Conservation (phyloP, 1,284 basidiomycete species). For the Moniliella sp. region DNA sequence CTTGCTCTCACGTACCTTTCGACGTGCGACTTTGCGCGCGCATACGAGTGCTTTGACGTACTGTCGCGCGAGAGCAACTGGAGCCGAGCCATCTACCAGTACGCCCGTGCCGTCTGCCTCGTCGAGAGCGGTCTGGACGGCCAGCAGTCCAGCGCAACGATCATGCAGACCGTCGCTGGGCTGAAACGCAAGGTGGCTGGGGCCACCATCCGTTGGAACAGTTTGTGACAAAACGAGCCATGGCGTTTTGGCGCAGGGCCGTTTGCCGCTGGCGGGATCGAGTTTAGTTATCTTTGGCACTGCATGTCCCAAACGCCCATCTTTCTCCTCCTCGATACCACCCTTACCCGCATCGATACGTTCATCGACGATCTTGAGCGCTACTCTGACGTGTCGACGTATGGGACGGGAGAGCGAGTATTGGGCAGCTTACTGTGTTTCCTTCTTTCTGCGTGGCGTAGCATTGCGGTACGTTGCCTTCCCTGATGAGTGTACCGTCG, state of each 20-base stretch:
- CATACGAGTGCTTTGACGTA: conserved; percentile 50
- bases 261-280: conserved; percentile 62
- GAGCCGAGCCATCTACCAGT: conserved; percentile 63
- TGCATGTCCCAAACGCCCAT: conserved; percentile 36
- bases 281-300: conserved; percentile 47
- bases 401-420: conserved; percentile 42
- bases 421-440: conserved; percentile 51
- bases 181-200: conserved; percentile 29
- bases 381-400: conserved; percentile 38
- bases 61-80: conserved; percentile 50
- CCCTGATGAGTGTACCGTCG: conserved; percentile 43
- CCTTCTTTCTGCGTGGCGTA: conserved; percentile 60
- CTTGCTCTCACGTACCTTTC: conserved; percentile 49
- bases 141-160: conserved; percentile 22
- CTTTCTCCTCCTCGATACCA: conserved; percentile 34
- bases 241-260: conserved; percentile 49
- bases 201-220: conserved; percentile 43
- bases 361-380: conserved; percentile 36
- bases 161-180: conserved; percentile 28
- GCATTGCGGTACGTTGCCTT: conserved; percentile 59
- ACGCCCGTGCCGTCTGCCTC: conserved; percentile 36
- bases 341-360: conserved; percentile 37
- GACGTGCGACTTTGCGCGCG: conserved; percentile 45
- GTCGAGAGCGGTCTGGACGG: conserved; percentile 25
- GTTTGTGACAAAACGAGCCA: conserved; percentile 72